Conservation (phyloP, 139 green algal species). For the Coelastrella sp. region DNA sequence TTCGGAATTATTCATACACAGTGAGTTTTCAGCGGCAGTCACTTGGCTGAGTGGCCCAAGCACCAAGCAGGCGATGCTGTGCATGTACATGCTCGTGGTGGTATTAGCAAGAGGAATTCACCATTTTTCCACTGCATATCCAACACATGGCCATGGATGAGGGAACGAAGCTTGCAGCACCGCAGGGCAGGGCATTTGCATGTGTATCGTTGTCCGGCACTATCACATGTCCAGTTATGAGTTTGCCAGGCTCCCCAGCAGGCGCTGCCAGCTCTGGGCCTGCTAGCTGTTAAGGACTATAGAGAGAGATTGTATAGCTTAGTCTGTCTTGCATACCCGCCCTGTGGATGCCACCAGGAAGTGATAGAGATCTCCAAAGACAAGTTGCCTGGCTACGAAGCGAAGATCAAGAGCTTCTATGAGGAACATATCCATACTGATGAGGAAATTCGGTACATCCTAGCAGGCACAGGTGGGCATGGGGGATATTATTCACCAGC, state of each 20-base stretch:
- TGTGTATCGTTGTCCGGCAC: too few species aligned
- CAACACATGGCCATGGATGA: too few species aligned
- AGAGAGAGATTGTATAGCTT: too few species aligned
- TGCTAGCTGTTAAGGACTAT: too few species aligned
- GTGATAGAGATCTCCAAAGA: slow-evolving; percentile 79
- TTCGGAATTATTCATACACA: slow-evolving; percentile 68
- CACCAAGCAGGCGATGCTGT: not conserved
- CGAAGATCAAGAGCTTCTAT: slow-evolving; percentile 97
- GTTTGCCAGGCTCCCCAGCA: too few species aligned
- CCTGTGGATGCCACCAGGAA: slow-evolving; percentile 64
- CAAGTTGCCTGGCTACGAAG: slow-evolving; percentile 88
- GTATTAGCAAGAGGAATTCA: not conserved
- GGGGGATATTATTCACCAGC: not conserved
- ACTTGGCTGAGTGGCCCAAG: not conserved
- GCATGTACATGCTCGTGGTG: not conserved
- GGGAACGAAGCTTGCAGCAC: too few species aligned
- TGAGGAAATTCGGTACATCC: slow-evolving; percentile 93
- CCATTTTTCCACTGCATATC: too few species aligned
- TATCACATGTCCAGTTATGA: too few species aligned
- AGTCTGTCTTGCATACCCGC: too few species aligned
- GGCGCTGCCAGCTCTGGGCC: too few species aligned
- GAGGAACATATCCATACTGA: slow-evolving; percentile 96
- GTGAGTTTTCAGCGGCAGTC: slow-evolving; percentile 37
- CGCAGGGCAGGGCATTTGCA: too few species aligned
- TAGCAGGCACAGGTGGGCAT: slow-evolving; percentile 53